phyloP scores from a whole-genome alignment of 176 grass and related monocot genomes.

The Juncus inflexus region DNA sequence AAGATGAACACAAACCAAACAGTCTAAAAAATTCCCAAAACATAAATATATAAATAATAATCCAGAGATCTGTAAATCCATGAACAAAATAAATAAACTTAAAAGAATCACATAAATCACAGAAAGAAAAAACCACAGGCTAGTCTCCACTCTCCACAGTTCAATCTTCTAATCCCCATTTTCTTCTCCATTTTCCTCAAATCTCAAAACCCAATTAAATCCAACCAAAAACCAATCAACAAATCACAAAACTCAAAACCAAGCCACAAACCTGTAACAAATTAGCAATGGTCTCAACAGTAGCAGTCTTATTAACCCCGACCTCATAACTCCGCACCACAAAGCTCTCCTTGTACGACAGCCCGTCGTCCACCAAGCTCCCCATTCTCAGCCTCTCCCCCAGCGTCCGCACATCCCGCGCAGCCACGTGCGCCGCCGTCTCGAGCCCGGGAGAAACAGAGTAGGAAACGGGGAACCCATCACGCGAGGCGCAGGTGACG shows the following conservation, averaged over 20 bases:
- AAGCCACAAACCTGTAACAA: constrained; percentile 64
- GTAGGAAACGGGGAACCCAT: constrained; percentile 8
- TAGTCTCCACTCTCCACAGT: background rate
- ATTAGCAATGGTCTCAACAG: constrained; percentile 92
- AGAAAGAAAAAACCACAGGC: background rate
- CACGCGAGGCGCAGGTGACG: constrained; percentile 7
- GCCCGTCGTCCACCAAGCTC: constrained; percentile 73
- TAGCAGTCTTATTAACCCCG: constrained; percentile 93
- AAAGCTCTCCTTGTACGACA: constrained; percentile 94
- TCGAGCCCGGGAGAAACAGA: constrained; percentile 6
- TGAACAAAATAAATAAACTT: too few species aligned
- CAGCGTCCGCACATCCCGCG: constrained; percentile 23
- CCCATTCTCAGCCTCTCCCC: constrained; percentile 74
- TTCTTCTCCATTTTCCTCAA: background rate
- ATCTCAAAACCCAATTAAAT: constrained; percentile 4
- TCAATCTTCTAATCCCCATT: constrained; percentile 8
- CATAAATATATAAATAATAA: too few species aligned
- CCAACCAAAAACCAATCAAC: constrained; percentile 4
- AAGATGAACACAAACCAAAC: too few species aligned
- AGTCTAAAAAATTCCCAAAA: too few species aligned
- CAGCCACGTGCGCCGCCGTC: background rate
- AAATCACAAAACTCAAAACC: constrained; percentile 8
- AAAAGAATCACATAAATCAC: background rate
- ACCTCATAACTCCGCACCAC: constrained; percentile 88
- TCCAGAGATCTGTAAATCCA: too few species aligned